Conservation (phyloP, 495 filamentous ascomycete genomes). For the Penicillium manginii region DNA sequence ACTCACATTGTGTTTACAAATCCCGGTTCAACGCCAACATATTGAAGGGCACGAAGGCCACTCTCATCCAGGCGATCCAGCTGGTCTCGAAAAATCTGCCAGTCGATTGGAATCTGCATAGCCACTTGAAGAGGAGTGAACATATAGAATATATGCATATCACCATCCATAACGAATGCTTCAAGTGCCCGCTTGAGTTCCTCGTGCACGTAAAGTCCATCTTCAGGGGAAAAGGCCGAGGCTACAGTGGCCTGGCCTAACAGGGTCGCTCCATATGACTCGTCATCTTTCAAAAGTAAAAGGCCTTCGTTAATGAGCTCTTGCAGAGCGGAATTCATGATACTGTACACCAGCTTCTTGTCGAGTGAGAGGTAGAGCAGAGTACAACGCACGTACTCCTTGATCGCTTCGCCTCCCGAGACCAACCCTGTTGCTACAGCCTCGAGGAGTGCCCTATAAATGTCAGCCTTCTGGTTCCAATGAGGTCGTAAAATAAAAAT, state of each 20-base stretch:
- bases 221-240: constrained; percentile 73
- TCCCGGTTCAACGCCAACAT: constrained; percentile 70
- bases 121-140: constrained; percentile 70
- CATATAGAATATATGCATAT: constrained; percentile 83
- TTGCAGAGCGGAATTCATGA: constrained; percentile 61
- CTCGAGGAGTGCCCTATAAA: constrained; percentile 69
- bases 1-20: constrained; percentile 73
- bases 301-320: constrained; percentile 43
- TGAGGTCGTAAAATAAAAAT: background rate
- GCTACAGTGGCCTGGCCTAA: constrained; percentile 75
- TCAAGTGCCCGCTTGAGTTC: constrained; percentile 69
- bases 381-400: constrained; percentile 72
- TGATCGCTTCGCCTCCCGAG: constrained; percentile 66
- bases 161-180: constrained; percentile 82
- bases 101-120: constrained; percentile 60
- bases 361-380: constrained; percentile 64
- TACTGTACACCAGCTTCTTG: constrained; percentile 57
- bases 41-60: constrained; percentile 66
- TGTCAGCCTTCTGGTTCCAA: constrained; percentile 14
- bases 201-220: constrained; percentile 73
- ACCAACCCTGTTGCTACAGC: constrained; percentile 73
- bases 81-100: constrained; percentile 72
- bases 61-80: constrained; percentile 73
- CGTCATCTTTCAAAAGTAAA: constrained; percentile 41
- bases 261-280: constrained; percentile 63